A percentile compares a stretch with the other conserved stretches of the same genome.
phyloP scores from a whole-genome alignment of 108 stramenopile species.

The Pseudonitzschia delicatissima region DNA sequence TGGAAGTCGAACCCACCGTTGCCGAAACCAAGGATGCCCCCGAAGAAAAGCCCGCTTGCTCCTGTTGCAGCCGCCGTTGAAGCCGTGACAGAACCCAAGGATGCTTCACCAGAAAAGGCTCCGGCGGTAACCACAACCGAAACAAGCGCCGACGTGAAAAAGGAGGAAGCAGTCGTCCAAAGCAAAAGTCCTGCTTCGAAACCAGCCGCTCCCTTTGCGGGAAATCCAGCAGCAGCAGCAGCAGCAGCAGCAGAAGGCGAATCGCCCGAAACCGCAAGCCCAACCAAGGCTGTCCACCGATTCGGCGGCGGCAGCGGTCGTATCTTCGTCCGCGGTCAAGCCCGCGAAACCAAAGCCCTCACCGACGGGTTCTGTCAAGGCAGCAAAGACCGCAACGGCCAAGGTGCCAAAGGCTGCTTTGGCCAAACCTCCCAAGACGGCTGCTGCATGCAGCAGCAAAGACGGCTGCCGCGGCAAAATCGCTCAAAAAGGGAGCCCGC shows the following conservation, averaged over 20 bases:
- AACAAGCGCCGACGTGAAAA: neutral
- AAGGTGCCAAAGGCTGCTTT: neutral
- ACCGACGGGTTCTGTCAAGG: neutral
- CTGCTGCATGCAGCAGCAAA: neutral
- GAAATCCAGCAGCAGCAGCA: neutral
- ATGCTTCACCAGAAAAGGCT: neutral
- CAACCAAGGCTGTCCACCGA: neutral
- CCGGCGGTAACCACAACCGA: neutral
- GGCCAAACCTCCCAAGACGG: neutral
- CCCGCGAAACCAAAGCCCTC: neutral
- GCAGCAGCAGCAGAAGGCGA: neutral
- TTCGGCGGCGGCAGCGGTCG: too few relatives aligned
- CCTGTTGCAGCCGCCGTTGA: neutral
- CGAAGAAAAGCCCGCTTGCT: neutral
- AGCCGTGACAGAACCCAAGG: neutral
- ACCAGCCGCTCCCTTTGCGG: too few relatives aligned
- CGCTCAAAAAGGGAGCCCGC: slow-evolving; percentile 20
- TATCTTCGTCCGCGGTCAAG: neutral
- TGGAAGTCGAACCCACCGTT: neutral
- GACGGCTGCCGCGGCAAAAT: neutral
- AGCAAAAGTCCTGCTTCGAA: too few relatives aligned
- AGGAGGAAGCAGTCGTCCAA: neutral
- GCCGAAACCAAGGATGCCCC: neutral
- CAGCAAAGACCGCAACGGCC: neutral
- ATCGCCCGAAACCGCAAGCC: neutral